Evolutionary conservation across 1,284 basidiomycete species (phyloP), one percentile per base, ranked within the genome.

Genomic region (Coniophora puteana): DNA sequence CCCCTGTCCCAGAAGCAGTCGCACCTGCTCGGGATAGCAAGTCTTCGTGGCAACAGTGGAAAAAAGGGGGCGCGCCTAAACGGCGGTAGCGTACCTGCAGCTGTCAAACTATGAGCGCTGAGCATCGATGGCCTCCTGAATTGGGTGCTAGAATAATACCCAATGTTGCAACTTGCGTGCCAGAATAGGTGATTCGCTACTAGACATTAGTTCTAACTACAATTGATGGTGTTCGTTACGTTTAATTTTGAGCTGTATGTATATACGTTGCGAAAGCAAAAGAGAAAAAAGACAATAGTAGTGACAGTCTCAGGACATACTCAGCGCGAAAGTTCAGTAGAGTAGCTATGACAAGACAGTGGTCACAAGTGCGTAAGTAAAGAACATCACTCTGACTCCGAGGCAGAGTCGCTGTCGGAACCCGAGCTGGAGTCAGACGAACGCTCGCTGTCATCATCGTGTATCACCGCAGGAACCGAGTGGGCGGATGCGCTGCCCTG

Each of bases 341-440:
- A 27, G 30, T 30, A 39, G 13, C 21, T 21, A 35, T 21, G 23
- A 14, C 17, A 29, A n/a, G 13, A 38, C 37, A 31, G 16, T 10
- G 16, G 23, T 34, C 20, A 38, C 36, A 38, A 17, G 18, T 21
- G 36, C 8, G 28, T 17, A 2, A 22, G 20, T 12, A 12, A 34
- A 24, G n/a, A 16, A 34, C 46, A 46, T 80, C 67, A 89, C 62
- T 89, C 86, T 23, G 87, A 89, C 52, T 90, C 87, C 59, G 83
- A 88, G 47, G 78, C 88, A 40, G 86, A 89, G 58, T 81, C 85
- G 50, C 83, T 83, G 24, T 83, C 83, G 36, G 78, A 80, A 48
- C 74, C 79, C 34, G 80, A 82, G 62, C 83, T 86, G 11, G 83
- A 84, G 58, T 89, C 86, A 35, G 83, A 86, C 14, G 82, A 85